A percentile compares a stretch with the other conserved stretches of the same genome.
These are phyloP conservation scores for Spathaspora boniae DNA, from an alignment of 805 yeast species.

Conservation along the genomic window DNA sequence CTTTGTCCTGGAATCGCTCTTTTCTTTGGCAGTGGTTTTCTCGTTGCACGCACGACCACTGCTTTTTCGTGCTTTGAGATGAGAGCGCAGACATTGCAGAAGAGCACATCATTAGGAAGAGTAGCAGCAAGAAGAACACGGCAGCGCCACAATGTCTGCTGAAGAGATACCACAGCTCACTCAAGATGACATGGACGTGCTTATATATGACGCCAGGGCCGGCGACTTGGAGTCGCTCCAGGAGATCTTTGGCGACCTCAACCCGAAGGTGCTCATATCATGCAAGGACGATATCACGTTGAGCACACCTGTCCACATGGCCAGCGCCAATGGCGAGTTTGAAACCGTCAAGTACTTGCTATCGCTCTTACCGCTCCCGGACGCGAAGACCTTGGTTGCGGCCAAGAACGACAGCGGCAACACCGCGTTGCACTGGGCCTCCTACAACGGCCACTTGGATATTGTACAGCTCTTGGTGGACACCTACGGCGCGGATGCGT, in stretches of 20 bases:
- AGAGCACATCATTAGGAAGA: no score
- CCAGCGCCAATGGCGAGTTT: constrained; percentile 88
- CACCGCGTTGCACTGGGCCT: constrained; percentile 96
- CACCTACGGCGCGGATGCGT: constrained; percentile 75
- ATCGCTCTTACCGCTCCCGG: constrained; percentile 41
- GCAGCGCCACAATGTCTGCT: constrained; percentile 15
- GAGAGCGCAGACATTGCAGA: no score
- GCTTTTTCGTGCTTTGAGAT: no score
- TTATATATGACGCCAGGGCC: constrained; percentile 78
- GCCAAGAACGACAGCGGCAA: constrained; percentile 75
- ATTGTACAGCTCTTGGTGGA: constrained; percentile 70
- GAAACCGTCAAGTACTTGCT: constrained; percentile 64
- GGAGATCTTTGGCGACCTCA: constrained; percentile 60
- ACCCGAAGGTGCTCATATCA: constrained; percentile 37
- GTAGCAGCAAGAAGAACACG: no score
- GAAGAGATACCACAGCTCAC: constrained; percentile 27
- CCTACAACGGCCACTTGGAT: constrained; percentile 78
- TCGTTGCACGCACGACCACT: no score
- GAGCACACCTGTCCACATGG: constrained; percentile 88
- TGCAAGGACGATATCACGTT: constrained; percentile 62
- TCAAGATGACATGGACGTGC: constrained; percentile 80
- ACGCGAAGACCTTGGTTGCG: constrained; percentile 35
- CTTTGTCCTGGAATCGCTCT: no score
- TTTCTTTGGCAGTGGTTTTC: no score
- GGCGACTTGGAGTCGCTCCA: constrained; percentile 80